These are phyloP conservation scores for Starmerella vaccinii DNA, from an alignment of 805 yeast species.

Conservation along the genomic window DNA sequence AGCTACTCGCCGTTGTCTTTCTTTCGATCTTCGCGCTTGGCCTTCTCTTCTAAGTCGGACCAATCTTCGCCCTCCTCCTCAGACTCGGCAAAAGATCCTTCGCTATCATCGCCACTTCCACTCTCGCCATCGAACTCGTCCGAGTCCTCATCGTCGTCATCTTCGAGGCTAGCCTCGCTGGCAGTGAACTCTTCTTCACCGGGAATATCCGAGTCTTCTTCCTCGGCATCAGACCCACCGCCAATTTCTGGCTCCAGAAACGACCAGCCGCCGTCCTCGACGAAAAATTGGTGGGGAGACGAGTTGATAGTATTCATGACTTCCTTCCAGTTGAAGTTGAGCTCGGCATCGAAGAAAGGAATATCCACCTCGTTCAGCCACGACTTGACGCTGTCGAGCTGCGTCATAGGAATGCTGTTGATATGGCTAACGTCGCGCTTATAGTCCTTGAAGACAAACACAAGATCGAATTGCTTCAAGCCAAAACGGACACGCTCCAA, in stretches of 20 bases:
- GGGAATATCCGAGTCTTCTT: conserved; percentile 43
- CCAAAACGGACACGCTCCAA: conserved; percentile 97
- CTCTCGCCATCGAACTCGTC: conserved; percentile 30
- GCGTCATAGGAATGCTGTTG: conserved; percentile 88
- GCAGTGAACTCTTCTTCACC: conserved; percentile 57
- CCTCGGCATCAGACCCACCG: conserved; percentile 50
- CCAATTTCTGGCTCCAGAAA: conserved; percentile 72
- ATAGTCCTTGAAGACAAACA: conserved; percentile 92
- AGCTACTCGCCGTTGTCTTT: conserved; percentile 12
- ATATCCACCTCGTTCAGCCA: conserved; percentile 98
- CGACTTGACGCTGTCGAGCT: conserved; percentile 81
- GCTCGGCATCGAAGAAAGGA: conserved; percentile 87
- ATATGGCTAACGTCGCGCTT: conserved; percentile 78
- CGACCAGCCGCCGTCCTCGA: conserved; percentile 86
- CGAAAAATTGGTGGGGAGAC: conserved; percentile 88
- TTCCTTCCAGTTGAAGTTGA: conserved; percentile 89
- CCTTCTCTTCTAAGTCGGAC: conserved; percentile 54
- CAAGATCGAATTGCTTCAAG: conserved; percentile 88
- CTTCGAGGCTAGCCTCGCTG: conserved; percentile 45
- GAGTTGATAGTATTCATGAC: conserved; percentile 89
- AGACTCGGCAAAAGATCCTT: conserved; percentile 28
- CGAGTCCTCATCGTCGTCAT: conserved; percentile 30
- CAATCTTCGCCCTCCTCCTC: conserved; percentile 38
- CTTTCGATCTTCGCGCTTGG: conserved; percentile 31
- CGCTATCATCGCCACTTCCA: conserved; percentile 26